Evolutionary conservation across 495 filamentous ascomycete species (phyloP), one percentile per base, ranked within the genome.

Genomic region (Penicillium manginii): DNA sequence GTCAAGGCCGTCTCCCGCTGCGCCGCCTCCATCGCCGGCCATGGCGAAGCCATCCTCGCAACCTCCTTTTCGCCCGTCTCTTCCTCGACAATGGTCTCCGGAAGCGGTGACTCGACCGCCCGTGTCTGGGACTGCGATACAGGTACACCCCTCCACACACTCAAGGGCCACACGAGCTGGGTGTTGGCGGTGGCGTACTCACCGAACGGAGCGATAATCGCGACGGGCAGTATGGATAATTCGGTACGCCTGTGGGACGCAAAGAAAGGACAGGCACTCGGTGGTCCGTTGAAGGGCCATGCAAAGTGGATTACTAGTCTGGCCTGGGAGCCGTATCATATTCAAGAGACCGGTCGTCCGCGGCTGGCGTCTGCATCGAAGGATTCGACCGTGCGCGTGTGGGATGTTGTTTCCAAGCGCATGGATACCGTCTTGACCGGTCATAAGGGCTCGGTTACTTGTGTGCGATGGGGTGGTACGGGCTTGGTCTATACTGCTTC

Each of bases 121-220:
- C 80, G 96, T 47, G 85, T 99, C 76, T 97, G 91, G 89, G 94
- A 99, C 64, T 96, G 91, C 52, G 91, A 98, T 65, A 97, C 91
- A 0, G 93, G 93, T 45, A 98, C 93, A 1, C 92, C 96, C 0
- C 76, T 91, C 53, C 83, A 89, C 69, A 97, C 93, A 2, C 73
- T 99, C 21, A 96, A 96, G 69, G 94, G 94, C 12, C 96, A 98
- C 71, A 91, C 89, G 14, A 88, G 88, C 58, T 98, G 93, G 93
- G 93, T 99, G 8, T 76, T 99, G 61, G 90, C 86, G 2, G 89
- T 96, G 14, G 84, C 81, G 56, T 99, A 89, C 85, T 92, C 88
- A 31, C 93, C 91, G 8, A 91, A 96, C 66, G 90, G 87, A 15
- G 80, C 81, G 12, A 83, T 86, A 51, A 83, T 99, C 50, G 96